Base-by-base conservation (phyloP, 768 basidiomycete genomes). In the Auricularia auricula-judae region DNA sequence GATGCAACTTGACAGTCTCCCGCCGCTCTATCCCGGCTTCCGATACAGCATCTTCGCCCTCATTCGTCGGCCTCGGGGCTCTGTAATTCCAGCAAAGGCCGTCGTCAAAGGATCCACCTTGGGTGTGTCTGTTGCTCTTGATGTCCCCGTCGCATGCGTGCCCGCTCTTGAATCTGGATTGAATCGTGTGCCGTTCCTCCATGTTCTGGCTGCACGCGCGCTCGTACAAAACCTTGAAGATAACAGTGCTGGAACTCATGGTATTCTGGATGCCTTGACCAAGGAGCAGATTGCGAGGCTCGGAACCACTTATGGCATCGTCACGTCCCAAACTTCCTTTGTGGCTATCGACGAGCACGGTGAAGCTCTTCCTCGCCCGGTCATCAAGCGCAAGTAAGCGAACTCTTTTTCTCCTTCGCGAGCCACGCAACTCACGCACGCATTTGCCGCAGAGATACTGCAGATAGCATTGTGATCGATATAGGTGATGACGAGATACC, bases 151-250 rank as follows among this genome's bases (percentile, higher is more conserved):
- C 47, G 62, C 44, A 14, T 1, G 4, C 34, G 51, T 18, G 21
- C 23, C 34, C 4, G 3, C 65, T 12, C 42, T 44, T 60, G 35
- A 21, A 12, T 4, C 3, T n/a, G 21, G 69, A 23, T 68, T 69
- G 0, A 16, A 35, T 62, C 74, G 65, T 61, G 76, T 68, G 64
- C 72, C 81, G 16, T 61, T 65, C 23, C 70, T 87, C 34, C 86
- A 87, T 68, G 78, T 80, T 0, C 73, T 86, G 44, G 80, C 83
- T 4, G 85, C 84, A 1, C 79, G 81, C 64, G 73, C 74, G 14
- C 74, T 86, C 35, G 81, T 86, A n/a, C 78, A 78, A 67, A 83
- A 83, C 18, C 70, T 84, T 53, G 76, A 80, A 58, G 78, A 77
- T 12, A 67, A 63, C 4, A 14, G 35, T 43, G 3, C 68, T 64